These are phyloP conservation scores for Pseudocercospora ulei DNA, from an alignment of 2,329 filamentous ascomycete genomes.

Conservation along the genomic window DNA sequence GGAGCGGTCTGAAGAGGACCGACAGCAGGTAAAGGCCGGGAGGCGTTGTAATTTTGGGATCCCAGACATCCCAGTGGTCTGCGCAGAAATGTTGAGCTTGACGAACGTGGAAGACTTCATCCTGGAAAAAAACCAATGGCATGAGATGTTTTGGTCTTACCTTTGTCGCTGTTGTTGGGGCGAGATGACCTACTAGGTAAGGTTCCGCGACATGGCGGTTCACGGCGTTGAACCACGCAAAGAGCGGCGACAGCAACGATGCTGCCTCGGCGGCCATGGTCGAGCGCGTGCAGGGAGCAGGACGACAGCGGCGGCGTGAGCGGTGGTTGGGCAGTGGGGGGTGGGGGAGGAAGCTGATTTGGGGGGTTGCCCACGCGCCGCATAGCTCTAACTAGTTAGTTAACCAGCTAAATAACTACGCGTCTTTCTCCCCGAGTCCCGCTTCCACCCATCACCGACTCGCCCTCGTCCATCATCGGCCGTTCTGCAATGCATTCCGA, in stretches of 20 bases:
- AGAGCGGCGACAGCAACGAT: slow-evolving; percentile 22
- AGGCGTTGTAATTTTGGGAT: slow-evolving; percentile 94
- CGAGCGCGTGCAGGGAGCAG: too few relatives aligned
- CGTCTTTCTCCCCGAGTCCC: slow-evolving; percentile 2
- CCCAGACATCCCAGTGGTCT: slow-evolving; percentile 68
- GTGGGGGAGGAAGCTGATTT: too few relatives aligned
- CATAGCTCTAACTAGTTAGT: background rate
- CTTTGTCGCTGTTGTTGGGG: slow-evolving; percentile 3
- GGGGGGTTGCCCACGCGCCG: slow-evolving; percentile 1
- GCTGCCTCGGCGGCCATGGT: slow-evolving; percentile 23
- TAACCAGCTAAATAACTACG: background rate
- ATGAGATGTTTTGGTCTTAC: slow-evolving; percentile 25
- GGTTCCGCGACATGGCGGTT: slow-evolving; percentile 46
- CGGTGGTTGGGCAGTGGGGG: too few relatives aligned
- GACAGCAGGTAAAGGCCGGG: slow-evolving; percentile 56
- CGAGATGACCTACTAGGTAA: slow-evolving; percentile 45
- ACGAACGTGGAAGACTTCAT: slow-evolving; percentile 80
- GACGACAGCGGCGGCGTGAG: too few relatives aligned
- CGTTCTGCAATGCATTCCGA: slow-evolving; percentile 5
- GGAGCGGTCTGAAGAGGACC: slow-evolving; percentile 34
- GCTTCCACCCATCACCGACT: background rate
- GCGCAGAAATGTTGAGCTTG: slow-evolving; percentile 82
- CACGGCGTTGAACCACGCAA: slow-evolving; percentile 35
- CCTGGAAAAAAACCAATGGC: slow-evolving; percentile 49
- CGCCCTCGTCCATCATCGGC: background rate